Evolutionary conservation across 805 yeast genomes (phyloP).

Genomic region (Blastobotrys americana): DNA sequence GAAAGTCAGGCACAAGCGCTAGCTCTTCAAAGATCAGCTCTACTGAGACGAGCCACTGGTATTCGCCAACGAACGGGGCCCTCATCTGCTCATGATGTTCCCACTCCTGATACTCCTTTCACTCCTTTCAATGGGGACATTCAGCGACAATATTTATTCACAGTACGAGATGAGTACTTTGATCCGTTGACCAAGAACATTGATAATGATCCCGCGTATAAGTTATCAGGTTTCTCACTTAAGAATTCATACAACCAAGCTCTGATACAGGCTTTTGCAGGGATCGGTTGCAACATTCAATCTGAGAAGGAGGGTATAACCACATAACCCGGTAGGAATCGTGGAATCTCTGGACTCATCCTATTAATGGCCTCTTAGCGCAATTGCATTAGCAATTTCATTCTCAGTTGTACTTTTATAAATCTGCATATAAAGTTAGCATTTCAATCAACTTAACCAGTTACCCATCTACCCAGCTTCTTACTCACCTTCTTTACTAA

Average conservation of each 20-base stretch:
- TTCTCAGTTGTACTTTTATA: not conserved
- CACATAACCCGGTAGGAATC: no score
- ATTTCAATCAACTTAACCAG: not conserved
- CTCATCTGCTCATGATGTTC: constrained; percentile 15
- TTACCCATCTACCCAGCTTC: not conserved
- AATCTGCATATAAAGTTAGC: constrained; percentile 2
- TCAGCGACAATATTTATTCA: constrained; percentile 46
- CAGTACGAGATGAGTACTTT: constrained; percentile 41
- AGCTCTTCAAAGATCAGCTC: not conserved
- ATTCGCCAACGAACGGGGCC: constrained; percentile 12
- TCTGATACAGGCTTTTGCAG: constrained; percentile 82
- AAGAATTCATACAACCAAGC: constrained; percentile 65
- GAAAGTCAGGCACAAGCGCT: constrained; percentile 13
- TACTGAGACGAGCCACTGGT: not conserved
- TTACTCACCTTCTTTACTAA: constrained; percentile 8
- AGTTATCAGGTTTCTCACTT: constrained; percentile 81
- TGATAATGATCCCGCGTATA: constrained; percentile 52
- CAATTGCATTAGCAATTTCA: constrained; percentile 1
- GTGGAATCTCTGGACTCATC: no score
- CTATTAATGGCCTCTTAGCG: not conserved
- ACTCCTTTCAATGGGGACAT: constrained; percentile 94
- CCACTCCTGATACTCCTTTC: constrained; percentile 49
- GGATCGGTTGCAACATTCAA: constrained; percentile 74
- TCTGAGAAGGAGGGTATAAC: constrained; percentile 34
- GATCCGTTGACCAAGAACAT: constrained; percentile 58